phyloP scores from a whole-genome alignment of 257 asterid species.

The Osmanthus fragrans region DNA sequence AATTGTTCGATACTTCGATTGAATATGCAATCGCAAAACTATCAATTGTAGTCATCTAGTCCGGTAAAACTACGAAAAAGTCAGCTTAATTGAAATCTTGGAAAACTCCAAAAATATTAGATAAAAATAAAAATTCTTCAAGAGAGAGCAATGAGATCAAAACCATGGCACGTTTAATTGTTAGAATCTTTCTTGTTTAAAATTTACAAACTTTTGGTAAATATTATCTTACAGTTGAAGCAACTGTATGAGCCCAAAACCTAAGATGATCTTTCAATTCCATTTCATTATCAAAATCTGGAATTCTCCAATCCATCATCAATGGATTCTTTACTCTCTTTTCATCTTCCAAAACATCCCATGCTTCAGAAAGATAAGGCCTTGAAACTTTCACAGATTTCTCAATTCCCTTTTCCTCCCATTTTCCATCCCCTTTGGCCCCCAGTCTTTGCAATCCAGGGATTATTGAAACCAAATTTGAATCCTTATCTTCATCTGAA shows the following conservation, averaged over 20 bases:
- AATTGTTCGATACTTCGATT: neutral
- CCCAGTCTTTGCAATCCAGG: slow-evolving; percentile 66
- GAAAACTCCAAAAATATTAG: too few species aligned
- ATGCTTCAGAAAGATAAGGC: slow-evolving; percentile 60
- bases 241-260: slow-evolving; percentile 79
- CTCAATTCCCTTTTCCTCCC: neutral
- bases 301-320: slow-evolving; percentile 48
- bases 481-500: slow-evolving; percentile 53
- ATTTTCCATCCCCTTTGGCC: slow-evolving; percentile 6
- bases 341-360: slow-evolving; percentile 38
- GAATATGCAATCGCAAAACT: neutral
- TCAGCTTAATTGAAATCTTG: neutral
- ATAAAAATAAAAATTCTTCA: neutral
- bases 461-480: slow-evolving; percentile 49
- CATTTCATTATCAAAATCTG: slow-evolving; percentile 49
- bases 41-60: neutral
- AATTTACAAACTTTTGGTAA: neutral
- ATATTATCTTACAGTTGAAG: slow-evolving; percentile 52
- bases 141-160: neutral
- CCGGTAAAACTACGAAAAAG: neutral
- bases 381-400: slow-evolving; percentile 29
- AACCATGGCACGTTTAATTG: neutral
- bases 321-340: slow-evolving; percentile 11
- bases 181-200: neutral
- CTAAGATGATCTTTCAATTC: slow-evolving; percentile 66